Evolutionary conservation across 2,329 filamentous ascomycete species (phyloP), one percentile per base, ranked within the genome.

Genomic region (Sporothrix dimorphospora): DNA sequence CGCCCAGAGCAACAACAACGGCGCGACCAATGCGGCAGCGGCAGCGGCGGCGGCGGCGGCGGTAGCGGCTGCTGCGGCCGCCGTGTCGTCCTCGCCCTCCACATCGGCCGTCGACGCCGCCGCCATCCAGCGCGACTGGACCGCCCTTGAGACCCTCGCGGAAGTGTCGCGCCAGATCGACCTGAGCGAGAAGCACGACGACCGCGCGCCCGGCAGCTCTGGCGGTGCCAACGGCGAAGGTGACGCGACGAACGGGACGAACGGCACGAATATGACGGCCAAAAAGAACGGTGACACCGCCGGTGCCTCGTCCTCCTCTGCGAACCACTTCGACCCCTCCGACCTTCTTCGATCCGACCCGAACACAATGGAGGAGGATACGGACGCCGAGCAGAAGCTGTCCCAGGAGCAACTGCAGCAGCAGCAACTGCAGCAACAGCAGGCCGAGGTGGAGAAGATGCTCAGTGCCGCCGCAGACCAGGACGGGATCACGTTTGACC

Each of bases 111-210:
- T 79, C 61, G 81, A 82, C 27, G 77, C 84, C 8, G 84, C 85
- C 1, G 78, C 80, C 72, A 78, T 79, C 49, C 80, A 81, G 71
- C 80, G 81, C 75, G 89, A 89, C 75, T 93, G 94, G 86, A 94
- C 93, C 74, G 92, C 93, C 1, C 85, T 97, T 49, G 93, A 97
- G 79, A 94, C 94, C 5, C 85, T 97, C 27, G 94, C 94, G 42
- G 94, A 97, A 81, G 94, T 94, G 0, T 97, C 94, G 67, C 88
- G 93, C 68, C 92, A 93, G 79, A 88, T 96, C 72, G 92, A 92
- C 76, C 84, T 89, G 19, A 87, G 85, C 73, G 87, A 90, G 77
- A 89, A 89, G 78, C 87, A 85, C 69, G 87, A 88, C 76, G 84
- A 84, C 72, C 81, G 86, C 73, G 84, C 83, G 4, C 82, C 81